Base-by-base conservation (phyloP, 768 basidiomycete genomes). In the Phlegmacium glaucopus region DNA sequence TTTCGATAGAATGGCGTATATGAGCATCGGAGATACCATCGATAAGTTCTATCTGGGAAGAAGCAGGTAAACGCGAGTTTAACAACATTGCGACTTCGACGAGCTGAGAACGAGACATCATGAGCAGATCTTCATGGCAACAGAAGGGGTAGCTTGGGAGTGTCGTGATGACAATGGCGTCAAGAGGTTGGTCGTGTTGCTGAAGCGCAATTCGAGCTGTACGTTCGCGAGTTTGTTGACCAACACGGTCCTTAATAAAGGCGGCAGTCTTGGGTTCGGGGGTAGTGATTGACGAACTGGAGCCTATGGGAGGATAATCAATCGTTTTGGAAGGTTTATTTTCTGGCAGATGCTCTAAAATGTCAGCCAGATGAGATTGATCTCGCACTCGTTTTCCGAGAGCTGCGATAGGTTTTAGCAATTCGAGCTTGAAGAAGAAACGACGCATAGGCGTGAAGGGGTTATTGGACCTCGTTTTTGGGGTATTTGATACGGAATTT, bases 101-200 rank as follows among this genome's bases (percentile, higher is more conserved):
- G 37, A 89, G 77, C 49, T 78, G 69, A 1, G 61, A 38, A 35
- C 77, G 78, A 4, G 75, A 55, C 86, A 89, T 87, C 1, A 76
- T 72, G 45, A 86, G 57, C 35, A 87, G 72, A 53, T 89, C 85
- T 49, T 85, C 83, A 58, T 89, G 84, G 62, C 83, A 86, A 64
- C 82, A 84, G 65, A 87, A 89, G 0, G 85, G 85, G 9, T 76
- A 67, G 17, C 61, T 63, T 35, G 74, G 67, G 10, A 88, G 70
- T 6, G 84, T 72, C 0, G 82, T 86, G 60, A 87, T 78, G 32
- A 87, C 71, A 35, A 87, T 67, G 7, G 77, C 79, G 42, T 76
- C 74, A 2, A 75, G 64, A 12, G 62, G 57, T 25, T 76, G 74
- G 48, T 83, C 78, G 47, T 79, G 78, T 47, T 79, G 79, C 57